A percentile compares a stretch with the other conserved stretches of the same genome.
Conservation (phyloP, 1,284 basidiomycete genomes). For the Trichosporon faecale region DNA sequence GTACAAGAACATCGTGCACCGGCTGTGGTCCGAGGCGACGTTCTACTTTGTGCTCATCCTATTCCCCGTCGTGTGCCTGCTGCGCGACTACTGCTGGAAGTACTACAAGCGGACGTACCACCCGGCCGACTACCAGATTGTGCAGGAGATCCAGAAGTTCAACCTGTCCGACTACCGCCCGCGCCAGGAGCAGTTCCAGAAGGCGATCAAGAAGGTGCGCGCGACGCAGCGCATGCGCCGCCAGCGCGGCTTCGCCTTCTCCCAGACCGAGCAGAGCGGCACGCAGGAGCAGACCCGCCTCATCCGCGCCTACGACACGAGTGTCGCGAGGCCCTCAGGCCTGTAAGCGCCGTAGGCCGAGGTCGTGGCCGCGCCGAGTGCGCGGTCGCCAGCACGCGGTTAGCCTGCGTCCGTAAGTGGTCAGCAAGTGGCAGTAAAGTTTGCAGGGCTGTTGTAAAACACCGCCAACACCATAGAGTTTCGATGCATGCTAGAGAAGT, state of each 20-base stretch:
- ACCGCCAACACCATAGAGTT: background rate
- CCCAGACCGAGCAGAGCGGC: constrained; percentile 75
- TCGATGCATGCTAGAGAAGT: background rate
- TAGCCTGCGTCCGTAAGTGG: too few relatives aligned
- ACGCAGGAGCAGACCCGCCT: constrained; percentile 81
- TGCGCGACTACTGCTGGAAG: constrained; percentile 94
- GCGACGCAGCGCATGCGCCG: constrained; percentile 91
- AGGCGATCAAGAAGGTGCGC: constrained; percentile 96
- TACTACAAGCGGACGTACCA: constrained; percentile 88
- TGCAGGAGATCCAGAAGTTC: constrained; percentile 94
- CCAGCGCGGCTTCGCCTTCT: constrained; percentile 93
- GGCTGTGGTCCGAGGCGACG: constrained; percentile 77
- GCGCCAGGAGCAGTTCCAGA: constrained; percentile 96
- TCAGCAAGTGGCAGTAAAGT: background rate
- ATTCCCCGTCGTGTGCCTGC: constrained; percentile 81
- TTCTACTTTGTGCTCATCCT: constrained; percentile 89
- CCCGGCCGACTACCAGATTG: constrained; percentile 91
- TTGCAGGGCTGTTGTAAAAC: background rate
- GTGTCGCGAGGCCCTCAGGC: constrained; percentile 48
- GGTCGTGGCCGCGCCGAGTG: background rate
- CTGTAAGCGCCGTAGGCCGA: constrained; percentile 30
- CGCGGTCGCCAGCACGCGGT: too few relatives aligned
- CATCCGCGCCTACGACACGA: constrained; percentile 87
- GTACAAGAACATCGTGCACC: constrained; percentile 78
- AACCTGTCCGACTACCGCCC: constrained; percentile 97